These are phyloP conservation scores for Brassica cretica DNA, from an alignment of 345 rosid species.

Conservation along the genomic window DNA sequence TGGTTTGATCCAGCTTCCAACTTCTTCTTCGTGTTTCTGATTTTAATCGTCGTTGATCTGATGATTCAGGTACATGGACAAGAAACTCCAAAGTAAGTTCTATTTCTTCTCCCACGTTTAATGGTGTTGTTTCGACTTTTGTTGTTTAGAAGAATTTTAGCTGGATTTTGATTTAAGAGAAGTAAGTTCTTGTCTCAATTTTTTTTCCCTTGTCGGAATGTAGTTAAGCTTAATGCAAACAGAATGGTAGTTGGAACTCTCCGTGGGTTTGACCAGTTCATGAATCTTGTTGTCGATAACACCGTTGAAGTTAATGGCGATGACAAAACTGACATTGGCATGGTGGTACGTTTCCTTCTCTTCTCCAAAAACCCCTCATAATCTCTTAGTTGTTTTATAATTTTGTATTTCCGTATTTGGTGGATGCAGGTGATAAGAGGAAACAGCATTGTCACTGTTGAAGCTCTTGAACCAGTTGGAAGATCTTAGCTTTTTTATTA, in stretches of 20 bases:
- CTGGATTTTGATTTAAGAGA: background rate
- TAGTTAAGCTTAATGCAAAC: conserved; percentile 83
- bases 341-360: conserved; percentile 62
- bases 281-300: conserved; percentile 80
- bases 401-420: background rate
- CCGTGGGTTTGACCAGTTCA: conserved; percentile 82
- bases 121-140: background rate
- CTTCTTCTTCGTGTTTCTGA: background rate
- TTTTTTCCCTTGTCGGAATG: conserved; percentile 7
- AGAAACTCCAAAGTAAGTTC: conserved; percentile 71
- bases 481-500: conserved; percentile 34
- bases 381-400: background rate
- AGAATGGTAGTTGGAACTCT: conserved; percentile 79
- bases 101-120: background rate
- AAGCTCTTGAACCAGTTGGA: conserved; percentile 78
- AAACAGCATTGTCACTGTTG: conserved; percentile 79
- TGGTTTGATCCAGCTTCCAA: background rate
- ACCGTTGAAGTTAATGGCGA: conserved; percentile 68
- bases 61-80: conserved; percentile 73
- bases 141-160: background rate
- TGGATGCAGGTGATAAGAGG: conserved; percentile 70
- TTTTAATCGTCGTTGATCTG: background rate
- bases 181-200: background rate
- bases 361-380: background rate
- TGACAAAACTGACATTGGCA: conserved; percentile 68